Base-by-base conservation (phyloP, 345 rosid species). In the Pugionium dolabratum region DNA sequence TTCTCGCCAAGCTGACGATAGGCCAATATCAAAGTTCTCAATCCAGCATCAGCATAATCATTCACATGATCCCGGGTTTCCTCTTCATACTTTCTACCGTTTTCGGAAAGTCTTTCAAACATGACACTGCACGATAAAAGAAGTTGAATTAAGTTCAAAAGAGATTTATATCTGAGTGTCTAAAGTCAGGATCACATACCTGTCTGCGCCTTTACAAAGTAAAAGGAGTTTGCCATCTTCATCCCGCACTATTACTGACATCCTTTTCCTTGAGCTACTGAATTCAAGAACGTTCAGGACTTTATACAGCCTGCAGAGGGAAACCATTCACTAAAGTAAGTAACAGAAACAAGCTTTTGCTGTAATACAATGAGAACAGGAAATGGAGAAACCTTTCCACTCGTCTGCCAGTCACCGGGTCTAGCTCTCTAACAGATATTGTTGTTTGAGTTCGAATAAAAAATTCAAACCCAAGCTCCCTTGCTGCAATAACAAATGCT, bases 181-280 rank as follows among this genome's bases (percentile, higher is more conserved):
- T 34, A 6, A 53, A 11, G 63, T 68, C 8, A n/a, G 62, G 34
- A 26, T 73, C 46, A 59, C 84, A n/a, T 66, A 88, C 97, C 97
- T 90, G 85, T 93, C 98, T 6, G 98, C 97, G 4, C 98, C 98
- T 88, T 93, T 93, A 65, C 87, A 82, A 65, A 93, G 86, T 55
- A 93, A 81, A 6, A 93, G 83, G 46, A 88, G 83, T 76, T 83
- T 85, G 42, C 89, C 95, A 47, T 84, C 88, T 51, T 84, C 86
- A 59, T 82, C 59, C 73, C 82, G 79, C 47, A 90, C 85, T 62
- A 93, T 78, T 57, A 93, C 98, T 35, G 98, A 90, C 98, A 93
- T 93, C 80, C 98, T 79, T 79, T 69, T 75, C 66, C 74, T 75
- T 48, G 78, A 62, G 66, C 78, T 75, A 67, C 79, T 93, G 78